phyloP scores from a whole-genome alignment of 164 flowering plant genomes.

The Paratinospora sagittata region DNA sequence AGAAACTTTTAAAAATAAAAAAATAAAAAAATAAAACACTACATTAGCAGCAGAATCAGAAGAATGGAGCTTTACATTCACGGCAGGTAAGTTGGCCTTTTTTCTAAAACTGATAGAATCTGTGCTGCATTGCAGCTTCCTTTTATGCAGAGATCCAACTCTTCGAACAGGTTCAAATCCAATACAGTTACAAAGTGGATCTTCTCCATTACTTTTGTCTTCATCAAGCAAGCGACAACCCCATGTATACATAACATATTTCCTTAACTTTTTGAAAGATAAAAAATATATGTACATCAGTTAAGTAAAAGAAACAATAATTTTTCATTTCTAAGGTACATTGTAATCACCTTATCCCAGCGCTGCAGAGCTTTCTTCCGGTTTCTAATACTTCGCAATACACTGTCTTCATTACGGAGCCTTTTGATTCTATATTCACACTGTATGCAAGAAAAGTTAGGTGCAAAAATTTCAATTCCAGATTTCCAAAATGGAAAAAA shows the following conservation, averaged over 20 bases:
- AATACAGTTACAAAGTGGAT: constrained; percentile 25
- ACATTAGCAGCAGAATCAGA: neutral
- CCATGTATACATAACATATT: constrained; percentile 84
- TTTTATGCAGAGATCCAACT: constrained; percentile 31
- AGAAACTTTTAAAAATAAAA: neutral
- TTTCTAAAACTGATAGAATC: constrained; percentile 33
- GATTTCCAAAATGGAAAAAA: neutral
- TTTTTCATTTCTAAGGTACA: neutral
- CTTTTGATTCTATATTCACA: constrained; percentile 78
- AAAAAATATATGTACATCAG: constrained; percentile 13
- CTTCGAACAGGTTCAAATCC: constrained; percentile 21
- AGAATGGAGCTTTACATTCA: constrained; percentile 32
- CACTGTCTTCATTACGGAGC: constrained; percentile 73
- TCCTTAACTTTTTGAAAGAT: constrained; percentile 57
- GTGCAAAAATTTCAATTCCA: constrained; percentile 1
- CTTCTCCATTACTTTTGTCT: constrained; percentile 15
- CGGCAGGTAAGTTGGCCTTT: constrained; percentile 21
- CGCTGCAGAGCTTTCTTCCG: constrained; percentile 63
- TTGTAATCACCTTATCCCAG: constrained; percentile 70
- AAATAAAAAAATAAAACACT: neutral
- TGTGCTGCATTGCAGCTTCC: constrained; percentile 21
- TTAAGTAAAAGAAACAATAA: constrained; percentile 4
- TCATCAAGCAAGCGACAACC: constrained; percentile 39
- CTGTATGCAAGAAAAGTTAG: constrained; percentile 32
- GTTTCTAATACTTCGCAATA: constrained; percentile 57